Conservation (phyloP, 352 stramenopile genomes). For the Pilasporangium apinafurcum region DNA sequence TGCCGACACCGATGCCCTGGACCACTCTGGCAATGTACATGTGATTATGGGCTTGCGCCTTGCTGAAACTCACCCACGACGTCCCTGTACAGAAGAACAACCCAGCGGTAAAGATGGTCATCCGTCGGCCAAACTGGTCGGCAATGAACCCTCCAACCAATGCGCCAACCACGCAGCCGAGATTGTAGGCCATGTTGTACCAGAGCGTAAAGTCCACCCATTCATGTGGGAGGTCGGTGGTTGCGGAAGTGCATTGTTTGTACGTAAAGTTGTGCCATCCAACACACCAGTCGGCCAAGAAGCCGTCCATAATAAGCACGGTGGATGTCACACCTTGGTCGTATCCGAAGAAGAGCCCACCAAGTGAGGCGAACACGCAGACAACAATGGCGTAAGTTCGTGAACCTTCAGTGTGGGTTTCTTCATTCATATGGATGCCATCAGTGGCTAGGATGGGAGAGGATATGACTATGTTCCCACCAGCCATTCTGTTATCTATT, state of each 20-base stretch:
- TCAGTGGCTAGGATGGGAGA: too few relatives aligned
- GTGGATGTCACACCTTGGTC: constrained; percentile 13
- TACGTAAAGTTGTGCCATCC: constrained; percentile 17
- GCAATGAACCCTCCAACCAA: constrained; percentile 23
- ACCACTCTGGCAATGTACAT: constrained; percentile 20
- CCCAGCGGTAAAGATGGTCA: constrained; percentile 25
- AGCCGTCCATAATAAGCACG: constrained; percentile 20
- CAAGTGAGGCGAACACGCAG: constrained; percentile 15
- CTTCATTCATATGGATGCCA: too few relatives aligned
- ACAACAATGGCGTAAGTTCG: constrained; percentile 13
- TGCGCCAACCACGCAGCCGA: constrained; percentile 23
- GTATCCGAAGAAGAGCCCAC: constrained; percentile 18
- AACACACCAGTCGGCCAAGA: constrained; percentile 13
- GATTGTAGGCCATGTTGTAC: constrained; percentile 39
- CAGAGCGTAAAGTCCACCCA: constrained; percentile 19
- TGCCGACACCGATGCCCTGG: constrained; percentile 26
- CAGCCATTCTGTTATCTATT: too few relatives aligned
- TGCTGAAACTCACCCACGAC: constrained; percentile 19
- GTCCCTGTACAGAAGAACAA: constrained; percentile 28
- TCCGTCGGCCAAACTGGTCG: constrained; percentile 21
- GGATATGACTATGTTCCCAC: too few relatives aligned
- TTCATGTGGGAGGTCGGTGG: constrained; percentile 10
- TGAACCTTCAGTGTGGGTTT: constrained; percentile 6
- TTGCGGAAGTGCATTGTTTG: constrained; percentile 8
- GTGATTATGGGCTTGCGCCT: constrained; percentile 5